phyloP scores from a whole-genome alignment of 495 filamentous ascomycete genomes.

The Amphirosellinia nigrospora region DNA sequence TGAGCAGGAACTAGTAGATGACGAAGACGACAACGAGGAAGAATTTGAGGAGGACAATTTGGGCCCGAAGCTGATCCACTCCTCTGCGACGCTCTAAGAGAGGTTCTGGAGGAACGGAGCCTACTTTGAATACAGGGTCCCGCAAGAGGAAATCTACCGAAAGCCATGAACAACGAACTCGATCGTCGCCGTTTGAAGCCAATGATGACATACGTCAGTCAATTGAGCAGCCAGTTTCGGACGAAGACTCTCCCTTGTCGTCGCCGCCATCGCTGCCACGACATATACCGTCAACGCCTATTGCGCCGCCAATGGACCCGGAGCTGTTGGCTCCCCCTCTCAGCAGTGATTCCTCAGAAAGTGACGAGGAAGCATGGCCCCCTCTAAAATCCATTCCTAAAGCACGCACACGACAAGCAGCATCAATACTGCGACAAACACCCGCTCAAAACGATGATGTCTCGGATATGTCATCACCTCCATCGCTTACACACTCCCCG shows the following conservation, averaged over 20 bases:
- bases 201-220: conserved; percentile 37
- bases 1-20: conserved; percentile 28
- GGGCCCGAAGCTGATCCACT: conserved; percentile 53
- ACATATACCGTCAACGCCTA: conserved; percentile 29
- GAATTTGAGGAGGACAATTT: conserved; percentile 40
- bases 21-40: conserved; percentile 15
- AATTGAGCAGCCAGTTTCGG: conserved; percentile 35
- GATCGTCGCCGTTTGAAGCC: conserved; percentile 39
- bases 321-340: conserved; percentile 53
- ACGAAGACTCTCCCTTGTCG: conserved; percentile 31
- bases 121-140: conserved; percentile 36
- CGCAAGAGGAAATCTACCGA: conserved; percentile 56
- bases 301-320: conserved; percentile 40
- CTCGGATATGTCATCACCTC: conserved; percentile 55
- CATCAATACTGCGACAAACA: conserved; percentile 36
- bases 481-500: conserved; percentile 58
- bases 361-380: conserved; percentile 46
- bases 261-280: conserved; percentile 29
- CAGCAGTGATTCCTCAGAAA: conserved; percentile 49
- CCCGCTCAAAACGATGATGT: conserved; percentile 40
- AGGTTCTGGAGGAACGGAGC: conserved; percentile 31
- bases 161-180: conserved; percentile 37
- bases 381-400: conserved; percentile 47
- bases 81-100: conserved; percentile 47
- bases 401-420: conserved; percentile 32